Base-by-base conservation (phyloP, 768 basidiomycete genomes). In the Lentinula boryana region DNA sequence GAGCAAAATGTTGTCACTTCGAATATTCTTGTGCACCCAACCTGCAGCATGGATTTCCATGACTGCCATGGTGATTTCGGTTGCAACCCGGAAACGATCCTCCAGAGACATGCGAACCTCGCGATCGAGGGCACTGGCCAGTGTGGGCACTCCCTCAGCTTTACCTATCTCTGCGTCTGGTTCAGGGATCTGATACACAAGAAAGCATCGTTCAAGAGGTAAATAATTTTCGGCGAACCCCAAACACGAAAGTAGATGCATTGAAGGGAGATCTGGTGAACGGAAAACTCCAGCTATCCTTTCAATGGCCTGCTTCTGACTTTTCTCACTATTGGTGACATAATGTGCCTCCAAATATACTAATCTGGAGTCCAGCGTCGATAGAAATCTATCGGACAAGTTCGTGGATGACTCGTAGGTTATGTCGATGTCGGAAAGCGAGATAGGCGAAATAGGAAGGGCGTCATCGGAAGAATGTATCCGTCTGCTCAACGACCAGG, bases 11-110 rank as follows among this genome's bases (percentile, higher is more conserved):
- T 40, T 33, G 21, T 56, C 54, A 18, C 54, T 56, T 56, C 54
- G 36, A 21, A 56, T 56, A 40, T 31, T 35, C 38, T 56, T 56
- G 33, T 56, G 54, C 13, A 56, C 54, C 54, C 54, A 56, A 23
- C 54, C 54, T 15, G 54, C 31, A 27, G 54, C 36, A 38, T 38
- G 36, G 6, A 56, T 56, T 38, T 56, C 54, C 27, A 56, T 32
- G 13, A 56, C 54, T 38, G 54, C 54, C 23, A 38, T 56, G 5
- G 54, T 38, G 38, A 56, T 56, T 21, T 56, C 54, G 5, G 38
- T 23, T 21, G 15, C 27, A 40, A 56, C 31, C 3, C 54, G 23
- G 10, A 56, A 32, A 38, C 33, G 54, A 56, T 56, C 18, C 38
- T 56, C 31, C 23, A 56, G 69, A 50, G 48, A 21, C 48, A 21